Base-by-base conservation (phyloP, 257 asterid species). In the Galeopsis tetrahit region DNA sequence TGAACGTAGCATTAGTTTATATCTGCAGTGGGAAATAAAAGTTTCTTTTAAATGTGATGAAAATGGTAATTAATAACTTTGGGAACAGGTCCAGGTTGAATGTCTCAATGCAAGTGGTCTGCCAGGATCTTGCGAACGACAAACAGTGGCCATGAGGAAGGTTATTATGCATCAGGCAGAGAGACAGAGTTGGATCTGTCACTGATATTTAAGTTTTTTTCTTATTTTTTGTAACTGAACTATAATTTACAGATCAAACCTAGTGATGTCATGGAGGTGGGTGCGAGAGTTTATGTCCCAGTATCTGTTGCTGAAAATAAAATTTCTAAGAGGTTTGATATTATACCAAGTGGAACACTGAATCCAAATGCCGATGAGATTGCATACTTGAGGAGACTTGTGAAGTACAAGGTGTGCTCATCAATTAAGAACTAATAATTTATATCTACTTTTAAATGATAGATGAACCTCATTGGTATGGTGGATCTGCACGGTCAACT, bases 311-410 rank as follows among this genome's bases (percentile, higher is more conserved):
- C 90, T 69, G 97, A 91, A 82, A 61, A 86, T 81, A 89, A 69
- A 74, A 75, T 91, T 48, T 85, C 90, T 53, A 91, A 84, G 88
- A 90, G 97, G 82, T 91, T 87, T 78, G 95, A 87, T 77, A 88
- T 90, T 62, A 91, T 89, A 77, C 98, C 99, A 6, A 84, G 89
- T 69, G 98, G 92, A 71, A 91, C 97, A 51, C 71, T 83, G 42
- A 81, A 87, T 71, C 99, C 97, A 58, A 94, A 94, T 88, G 97
- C 97, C 21, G 99, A 94, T 74, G 99, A 94, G 86, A 94, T 94
- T 63, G 83, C 83, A 53, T 94, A 94, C 84, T 70, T 94, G 73
- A 89, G 67, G 77, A 85, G 99, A 69, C 97, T 91, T 66, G 92
- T 91, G 59, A 85, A 81, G 80, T 91, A 91, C 88, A 94, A 89